Base-by-base conservation (phyloP, 2,329 filamentous ascomycete species). In the Cladobotryum mycophilum region DNA sequence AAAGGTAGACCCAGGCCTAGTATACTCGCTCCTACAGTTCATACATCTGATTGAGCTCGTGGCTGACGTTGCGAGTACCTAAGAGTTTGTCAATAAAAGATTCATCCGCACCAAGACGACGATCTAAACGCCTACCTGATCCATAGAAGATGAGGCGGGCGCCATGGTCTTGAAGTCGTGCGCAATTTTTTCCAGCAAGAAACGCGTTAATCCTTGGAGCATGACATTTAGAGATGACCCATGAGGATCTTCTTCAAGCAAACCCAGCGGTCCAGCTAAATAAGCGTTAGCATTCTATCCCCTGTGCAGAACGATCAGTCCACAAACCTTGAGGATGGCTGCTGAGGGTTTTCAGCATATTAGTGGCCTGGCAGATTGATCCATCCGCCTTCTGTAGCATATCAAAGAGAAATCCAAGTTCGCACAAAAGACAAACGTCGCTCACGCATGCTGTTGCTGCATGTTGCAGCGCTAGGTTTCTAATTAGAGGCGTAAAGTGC, bases 301-400 rank as follows among this genome's bases (percentile, higher is more conserved):
- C 17, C 14, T 13, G 7, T 17, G 6, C 15, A 20, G 15, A 5
- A 11, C 13, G n/a, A 15, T 17, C 12, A 2, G 11, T 17, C 7
- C 15, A 18, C 13, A 7, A 5, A 78, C 83, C 84, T 73, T 91
- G 88, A 2, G 88, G 84, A 55, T 90, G 85, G 56, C 84, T 86
- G 64, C 88, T 91, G 52, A 99, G 84, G 0, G 90, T 88, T 67
- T 93, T 95, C 33, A 97, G 74, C 55, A 99, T 80, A 63, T 99
- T 99, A 0, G 92, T 96, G 13, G 93, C 93, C 65, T 99, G 93
- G 59, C 93, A 99, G 53, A 95, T 95, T 51, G 91, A 86, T 0
- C 91, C 92, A 55, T 87, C 86, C 2, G 93, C 93, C 66, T 97
- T 99, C 61, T 97, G 88, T 20, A 99, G 78, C 93, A 99, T 99